phyloP scores from a whole-genome alignment of 495 filamentous ascomycete genomes.

The Arthonia radiata region DNA sequence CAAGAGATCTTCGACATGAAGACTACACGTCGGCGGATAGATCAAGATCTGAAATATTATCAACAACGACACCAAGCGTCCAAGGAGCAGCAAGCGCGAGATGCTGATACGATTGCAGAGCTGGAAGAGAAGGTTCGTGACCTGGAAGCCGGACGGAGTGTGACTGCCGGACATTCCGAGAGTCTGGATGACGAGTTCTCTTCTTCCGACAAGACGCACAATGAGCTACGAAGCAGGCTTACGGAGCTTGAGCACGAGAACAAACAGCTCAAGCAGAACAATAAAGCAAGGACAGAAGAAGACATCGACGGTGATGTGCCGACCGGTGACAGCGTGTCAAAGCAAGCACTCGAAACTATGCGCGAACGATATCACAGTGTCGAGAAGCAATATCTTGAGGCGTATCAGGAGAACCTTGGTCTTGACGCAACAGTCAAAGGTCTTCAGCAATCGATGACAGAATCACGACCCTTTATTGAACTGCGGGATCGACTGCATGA shows the following conservation, averaged over 20 bases:
- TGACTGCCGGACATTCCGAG: not conserved
- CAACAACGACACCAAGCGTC: conserved; percentile 26
- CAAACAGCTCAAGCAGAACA: no score
- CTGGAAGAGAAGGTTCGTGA: conserved; percentile 27
- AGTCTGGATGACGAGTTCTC: no score
- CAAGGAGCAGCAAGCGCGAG: conserved; percentile 28
- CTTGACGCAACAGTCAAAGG: conserved; percentile 8
- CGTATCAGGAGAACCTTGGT: conserved; percentile 12
- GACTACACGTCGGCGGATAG: conserved; percentile 27
- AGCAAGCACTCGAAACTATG: conserved; percentile 11
- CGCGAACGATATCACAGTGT: conserved; percentile 7
- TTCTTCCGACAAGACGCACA: no score
- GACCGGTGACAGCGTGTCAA: conserved; percentile 8
- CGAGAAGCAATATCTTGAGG: conserved; percentile 11
- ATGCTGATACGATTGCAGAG: conserved; percentile 28
- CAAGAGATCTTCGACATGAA: conserved; percentile 34
- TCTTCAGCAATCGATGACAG: no score
- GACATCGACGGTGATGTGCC: conserved; percentile 1
- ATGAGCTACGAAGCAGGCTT: no score
- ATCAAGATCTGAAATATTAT: conserved; percentile 32
- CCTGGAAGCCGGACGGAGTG: conserved; percentile 11
- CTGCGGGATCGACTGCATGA: no score
- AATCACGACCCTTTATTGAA: no score
- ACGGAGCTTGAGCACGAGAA: no score
- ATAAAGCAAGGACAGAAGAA: no score